Evolutionary conservation across 345 rosid species (phyloP).

Genomic region (Luvunga scandens): DNA sequence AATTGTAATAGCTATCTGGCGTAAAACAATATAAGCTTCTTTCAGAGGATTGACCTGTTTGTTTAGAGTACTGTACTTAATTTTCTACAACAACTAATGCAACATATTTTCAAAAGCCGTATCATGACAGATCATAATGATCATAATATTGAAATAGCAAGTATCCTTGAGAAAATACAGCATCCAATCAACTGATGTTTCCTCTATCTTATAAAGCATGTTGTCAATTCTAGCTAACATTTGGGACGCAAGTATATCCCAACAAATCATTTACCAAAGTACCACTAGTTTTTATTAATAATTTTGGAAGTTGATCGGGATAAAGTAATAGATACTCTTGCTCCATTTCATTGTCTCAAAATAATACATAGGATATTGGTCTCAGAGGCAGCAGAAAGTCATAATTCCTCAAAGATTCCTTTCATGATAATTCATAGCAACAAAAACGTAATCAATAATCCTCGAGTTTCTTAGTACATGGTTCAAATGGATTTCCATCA

Average conservation of each 20-base stretch:
- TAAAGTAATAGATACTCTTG: neutral
- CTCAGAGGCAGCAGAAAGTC: neutral
- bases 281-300: neutral
- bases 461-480: neutral
- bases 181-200: neutral
- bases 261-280: neutral
- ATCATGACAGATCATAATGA: neutral
- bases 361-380: neutral
- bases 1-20: neutral
- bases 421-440: too few species aligned
- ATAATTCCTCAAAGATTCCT: neutral
- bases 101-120: neutral
- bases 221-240: neutral
- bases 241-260: neutral
- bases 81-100: neutral
- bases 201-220: neutral
- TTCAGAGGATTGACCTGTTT: neutral
- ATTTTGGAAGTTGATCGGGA: neutral
- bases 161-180: neutral
- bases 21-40: neutral
- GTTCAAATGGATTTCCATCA: neutral
- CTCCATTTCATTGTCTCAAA: neutral
- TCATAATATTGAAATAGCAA: neutral
- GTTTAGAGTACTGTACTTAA: too few species aligned
- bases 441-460: neutral